Evolutionary conservation across 73 alveolate species (phyloP).

Genomic region (Paramecium pentaurelia): DNA sequence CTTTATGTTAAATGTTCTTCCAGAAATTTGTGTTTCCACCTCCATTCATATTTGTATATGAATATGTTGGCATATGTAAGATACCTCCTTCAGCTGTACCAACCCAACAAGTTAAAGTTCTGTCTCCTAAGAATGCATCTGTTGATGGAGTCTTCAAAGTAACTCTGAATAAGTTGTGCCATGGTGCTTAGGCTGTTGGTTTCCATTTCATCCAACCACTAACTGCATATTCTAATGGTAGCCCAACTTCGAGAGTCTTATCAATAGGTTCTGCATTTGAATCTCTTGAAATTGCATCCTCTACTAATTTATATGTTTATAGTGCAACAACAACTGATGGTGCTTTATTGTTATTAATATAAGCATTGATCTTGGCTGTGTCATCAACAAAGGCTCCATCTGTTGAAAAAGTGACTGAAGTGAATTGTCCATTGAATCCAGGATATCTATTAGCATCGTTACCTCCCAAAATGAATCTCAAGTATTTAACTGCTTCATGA

Average conservation of each 20-base stretch:
- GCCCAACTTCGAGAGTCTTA: not conserved
- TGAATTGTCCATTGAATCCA: conserved; percentile 36
- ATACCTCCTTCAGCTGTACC: conserved; percentile 45
- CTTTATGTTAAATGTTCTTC: conserved; percentile 10
- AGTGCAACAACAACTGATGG: not conserved
- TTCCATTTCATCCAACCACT: conserved; percentile 56
- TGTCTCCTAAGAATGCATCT: conserved; percentile 24
- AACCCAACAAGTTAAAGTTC: conserved; percentile 29
- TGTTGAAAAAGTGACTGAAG: conserved; percentile 18
- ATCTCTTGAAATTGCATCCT: not conserved
- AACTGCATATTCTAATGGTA: conserved; percentile 40
- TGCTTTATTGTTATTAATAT: not conserved
- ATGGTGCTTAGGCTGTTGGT: conserved; percentile 34
- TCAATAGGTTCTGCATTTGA: not conserved
- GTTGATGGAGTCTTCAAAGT: conserved; percentile 41
- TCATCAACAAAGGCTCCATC: conserved; percentile 13
- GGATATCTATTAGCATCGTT: conserved; percentile 40
- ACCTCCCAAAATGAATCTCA: conserved; percentile 50
- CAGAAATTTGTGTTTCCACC: not conserved
- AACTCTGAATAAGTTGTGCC: conserved; percentile 56
- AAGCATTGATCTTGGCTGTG: not conserved
- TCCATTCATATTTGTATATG: conserved; percentile 27
- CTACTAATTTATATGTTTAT: not conserved
- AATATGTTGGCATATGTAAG: conserved; percentile 36
- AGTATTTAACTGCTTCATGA: not conserved